Evolutionary conservation across 225 moss, liverwort and hornwort genomes (phyloP), one percentile per base, ranked within the genome.

Genomic region (Sphagnum tenellum): DNA sequence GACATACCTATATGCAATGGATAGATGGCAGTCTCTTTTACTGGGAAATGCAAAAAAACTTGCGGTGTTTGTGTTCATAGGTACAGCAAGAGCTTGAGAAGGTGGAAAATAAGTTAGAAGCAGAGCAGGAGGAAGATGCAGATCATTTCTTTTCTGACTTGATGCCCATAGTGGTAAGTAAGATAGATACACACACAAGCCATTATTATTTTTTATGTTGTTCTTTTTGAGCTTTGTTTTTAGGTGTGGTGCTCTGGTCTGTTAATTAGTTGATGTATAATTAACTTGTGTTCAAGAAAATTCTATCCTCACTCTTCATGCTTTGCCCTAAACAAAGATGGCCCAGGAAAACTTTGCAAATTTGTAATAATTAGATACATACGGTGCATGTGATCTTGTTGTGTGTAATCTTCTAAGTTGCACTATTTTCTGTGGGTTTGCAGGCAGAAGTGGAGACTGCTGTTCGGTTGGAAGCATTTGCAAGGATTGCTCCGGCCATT

Each of bases 91-190:
- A 89, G 50, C 63, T 73, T 75, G 61, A 67, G 55, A 65, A 60
- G 6, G 69, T 53, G 29, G 55, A 87, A 79, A 82, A 75, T 49
- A 82, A 76, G 62, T 78, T 75, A 47, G 76, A 58, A 66, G 67
- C 60, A 14, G 81, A 79, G 8, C 83, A 81, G 64, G 89, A 86
- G 46, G 94, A 89, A 12, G 94, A 89, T 12, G 85, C 94, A 66
- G 81, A 89, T 62, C 89, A 92, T 61, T 98, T 98, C 78, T 98
- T 89, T 64, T 79, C 77, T 81, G 89, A 90, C 79, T 82, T 98
- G 71, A 90, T 98, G 92, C 85, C 96, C 60, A 85, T 98, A 87
- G 47, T 98, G 88, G 96, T 92, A 12, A 78, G 70, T 70, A 78
- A 74, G 77, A 50, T 44, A 29, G 29, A 29, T 1, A 29, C 29